Base-by-base conservation (phyloP, 228 moss, liverwort and hornwort genomes). In the Sphagnum fallax region DNA sequence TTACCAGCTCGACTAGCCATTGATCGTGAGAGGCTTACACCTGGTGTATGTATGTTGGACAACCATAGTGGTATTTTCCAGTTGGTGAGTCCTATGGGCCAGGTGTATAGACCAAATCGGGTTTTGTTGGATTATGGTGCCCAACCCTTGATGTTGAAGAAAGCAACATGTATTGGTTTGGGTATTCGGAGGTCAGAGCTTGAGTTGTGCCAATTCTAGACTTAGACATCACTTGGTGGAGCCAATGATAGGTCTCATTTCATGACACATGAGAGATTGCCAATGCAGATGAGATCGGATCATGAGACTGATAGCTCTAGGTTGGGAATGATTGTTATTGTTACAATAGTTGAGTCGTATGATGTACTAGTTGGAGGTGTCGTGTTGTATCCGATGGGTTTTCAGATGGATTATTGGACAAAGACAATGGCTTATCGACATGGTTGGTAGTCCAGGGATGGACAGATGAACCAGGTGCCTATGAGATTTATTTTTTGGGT, bases 101-200 rank as follows among this genome's bases (percentile, higher is more conserved):
- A 50, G 16, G 58, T 70, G 0, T 75, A 58, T 58, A 15, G 5
- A 13, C 64, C 70, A 6, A 49, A 10, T 52, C 47, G 59, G 0
- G 70, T 75, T 10, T 16, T 75, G 2, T 49, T 75, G 64, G 64
- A 75, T 65, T 75, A 1, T 2, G 10, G 48, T 0, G 63, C 75
- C 0, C 70, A 75, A 64, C 69, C 69, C 12, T 75, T 75, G 70
- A 75, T 75, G 75, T 10, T 69, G 6, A 53, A 49, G 4, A 48
- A 5, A 4, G 47, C 57, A 1, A 49, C 57, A 5, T 14, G 69
- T 8, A 47, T 15, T 2, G 57, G 70, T 0, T 70, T 75, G 64
- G 65, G 64, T 0, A 15, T 70, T 6, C 50, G 4, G 0, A 4
- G 10, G 5, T 48, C 53, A 4, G 50, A 7, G 4, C 50, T 65